These are phyloP conservation scores for Tylopilus felleus DNA, from an alignment of 768 basidiomycete genomes.

Conservation along the genomic window DNA sequence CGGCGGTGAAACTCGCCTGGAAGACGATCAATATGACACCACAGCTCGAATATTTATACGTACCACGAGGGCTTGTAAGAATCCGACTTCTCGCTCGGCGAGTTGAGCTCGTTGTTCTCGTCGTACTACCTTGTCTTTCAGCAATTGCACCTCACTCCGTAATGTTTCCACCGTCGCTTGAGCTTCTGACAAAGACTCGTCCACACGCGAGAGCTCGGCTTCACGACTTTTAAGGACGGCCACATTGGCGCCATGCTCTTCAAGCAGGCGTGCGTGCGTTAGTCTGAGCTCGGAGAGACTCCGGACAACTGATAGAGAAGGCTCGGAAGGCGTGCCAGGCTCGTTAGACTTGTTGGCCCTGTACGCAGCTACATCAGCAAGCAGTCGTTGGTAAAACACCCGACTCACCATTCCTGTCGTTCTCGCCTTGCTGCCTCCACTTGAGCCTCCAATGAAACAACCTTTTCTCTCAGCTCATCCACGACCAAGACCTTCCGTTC, in stretches of 20 bases:
- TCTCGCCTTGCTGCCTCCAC: constrained; percentile 57
- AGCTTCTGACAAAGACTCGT: constrained; percentile 37
- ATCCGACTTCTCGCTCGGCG: constrained; percentile 62
- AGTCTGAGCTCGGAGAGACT: constrained; percentile 59
- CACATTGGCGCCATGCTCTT: constrained; percentile 58
- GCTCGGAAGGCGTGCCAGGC: constrained; percentile 38
- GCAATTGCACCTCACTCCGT: constrained; percentile 35
- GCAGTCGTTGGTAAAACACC: background rate
- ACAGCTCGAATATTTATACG: background rate
- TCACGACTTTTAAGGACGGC: constrained; percentile 55
- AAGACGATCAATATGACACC: background rate
- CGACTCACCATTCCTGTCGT: constrained; percentile 54
- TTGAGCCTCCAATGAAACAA: constrained; percentile 60
- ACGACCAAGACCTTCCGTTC: constrained; percentile 48
- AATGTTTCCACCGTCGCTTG: constrained; percentile 32
- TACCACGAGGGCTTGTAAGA: constrained; percentile 64
- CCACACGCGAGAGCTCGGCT: constrained; percentile 43
- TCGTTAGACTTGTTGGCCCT: constrained; percentile 40
- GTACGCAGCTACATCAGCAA: background rate
- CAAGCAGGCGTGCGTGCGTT: constrained; percentile 58
- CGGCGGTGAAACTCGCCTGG: constrained; percentile 62
- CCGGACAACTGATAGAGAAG: constrained; percentile 55
- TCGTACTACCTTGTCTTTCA: constrained; percentile 38
- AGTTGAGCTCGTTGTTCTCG: constrained; percentile 40
- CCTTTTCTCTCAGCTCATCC: constrained; percentile 54